Evolutionary conservation across 805 yeast genomes (phyloP), one percentile per base, ranked within the genome.

Genomic region (Spathaspora girioi): DNA sequence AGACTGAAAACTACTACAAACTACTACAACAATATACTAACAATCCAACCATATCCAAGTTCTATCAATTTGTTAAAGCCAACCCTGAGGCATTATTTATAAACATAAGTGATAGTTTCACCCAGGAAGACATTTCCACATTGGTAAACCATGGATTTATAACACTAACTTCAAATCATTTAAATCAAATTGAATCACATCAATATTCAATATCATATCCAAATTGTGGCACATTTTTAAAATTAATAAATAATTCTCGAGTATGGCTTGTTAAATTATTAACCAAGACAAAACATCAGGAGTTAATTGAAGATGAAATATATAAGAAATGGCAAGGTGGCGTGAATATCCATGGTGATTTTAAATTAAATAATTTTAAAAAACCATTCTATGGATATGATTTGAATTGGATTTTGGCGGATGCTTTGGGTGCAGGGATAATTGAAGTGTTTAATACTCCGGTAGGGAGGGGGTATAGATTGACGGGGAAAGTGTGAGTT

Each of bases 401-500:
- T 52, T 58, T 81, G 41, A 57, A 69, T 31, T 82, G 84, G 83
- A 60, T 74, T 1, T 56, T 82, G 12, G 80, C 83, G 15, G 77
- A 76, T 49, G 70, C 81, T 47, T 65, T 75, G 48, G 87, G 86
- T 0, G 64, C 74, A 20, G 87, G 86, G 0, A 58, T 71, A 1
- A 61, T 78, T 2, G 86, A 81, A 56, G 78, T 77, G 8, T 79
- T 79, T 57, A 71, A 73, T 45, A 78, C 86, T 0, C 80, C 80
- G 1, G 79, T 76, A 1, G 84, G 84, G 0, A 63, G 82, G 45
- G 84, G 86, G 2, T 80, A 86, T 86, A 72, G 75, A 59, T 65
- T 80, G 45, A 74, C 84, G 8, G 82, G 83, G 1, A 78, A 77
- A 52, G 64, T 69, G n/a, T n/a, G n/a, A n/a, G n/a, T n/a, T n/a